Evolutionary conservation across 2,329 filamentous ascomycete species (phyloP).

Genomic region (Xylariales sp.): DNA sequence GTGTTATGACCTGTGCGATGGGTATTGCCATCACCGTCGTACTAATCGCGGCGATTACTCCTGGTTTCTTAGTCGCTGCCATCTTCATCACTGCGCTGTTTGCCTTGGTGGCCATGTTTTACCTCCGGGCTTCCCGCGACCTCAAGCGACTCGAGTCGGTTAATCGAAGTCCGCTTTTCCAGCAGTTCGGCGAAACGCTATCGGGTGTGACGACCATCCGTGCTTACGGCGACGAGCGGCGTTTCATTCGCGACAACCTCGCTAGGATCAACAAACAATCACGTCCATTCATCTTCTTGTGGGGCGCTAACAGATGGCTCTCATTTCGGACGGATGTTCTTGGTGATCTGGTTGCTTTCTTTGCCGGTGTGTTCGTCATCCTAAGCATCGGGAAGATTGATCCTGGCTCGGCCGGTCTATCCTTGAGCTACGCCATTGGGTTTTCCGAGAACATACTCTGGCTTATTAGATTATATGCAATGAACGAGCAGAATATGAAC

Average conservation of each 20-base stretch:
- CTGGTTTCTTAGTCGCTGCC: conserved; percentile 87
- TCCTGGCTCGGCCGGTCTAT: conserved; percentile 90
- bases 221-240: conserved; percentile 91
- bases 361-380: conserved; percentile 91
- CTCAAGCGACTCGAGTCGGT: conserved; percentile 95
- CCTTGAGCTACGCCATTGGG: conserved; percentile 93
- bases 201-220: conserved; percentile 96
- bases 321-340: conserved; percentile 90
- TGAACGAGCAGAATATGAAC: conserved; percentile 99
- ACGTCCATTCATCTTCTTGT: conserved; percentile 94
- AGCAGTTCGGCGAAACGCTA: conserved; percentile 96
- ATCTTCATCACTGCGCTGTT: conserved; percentile 87
- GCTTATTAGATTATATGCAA: conserved; percentile 92
- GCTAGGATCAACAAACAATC: conserved; percentile 88
- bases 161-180: conserved; percentile 93
- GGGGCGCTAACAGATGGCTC: conserved; percentile 97
- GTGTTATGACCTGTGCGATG: conserved; percentile 72
- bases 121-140: conserved; percentile 92
- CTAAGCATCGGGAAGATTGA: conserved; percentile 85
- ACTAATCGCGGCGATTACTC: conserved; percentile 89
- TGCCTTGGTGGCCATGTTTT: conserved; percentile 84
- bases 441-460: conserved; percentile 98
- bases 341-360: conserved; percentile 92
- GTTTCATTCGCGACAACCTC: conserved; percentile 94
- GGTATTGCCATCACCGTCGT: conserved; percentile 85